These are phyloP conservation scores for Sergeia podlipaevii DNA, from an alignment of 208 protist genomes.

Conservation along the genomic window DNA sequence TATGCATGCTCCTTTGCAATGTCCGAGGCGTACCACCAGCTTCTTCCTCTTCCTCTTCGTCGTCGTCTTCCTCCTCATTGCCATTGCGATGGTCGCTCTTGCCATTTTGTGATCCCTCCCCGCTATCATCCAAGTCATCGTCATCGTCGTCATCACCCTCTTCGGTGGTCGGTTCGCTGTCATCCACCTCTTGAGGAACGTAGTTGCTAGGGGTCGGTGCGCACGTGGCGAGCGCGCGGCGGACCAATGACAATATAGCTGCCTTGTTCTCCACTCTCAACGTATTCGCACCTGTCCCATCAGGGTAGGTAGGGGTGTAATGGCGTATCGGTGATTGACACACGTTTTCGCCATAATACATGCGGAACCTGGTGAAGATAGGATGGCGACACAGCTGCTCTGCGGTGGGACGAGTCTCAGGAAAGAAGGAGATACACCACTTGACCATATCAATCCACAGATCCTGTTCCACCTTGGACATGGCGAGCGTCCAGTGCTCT, in stretches of 20 bases:
- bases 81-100: conserved; percentile 5
- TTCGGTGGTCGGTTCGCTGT: not conserved
- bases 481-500: conserved; percentile 48
- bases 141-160: conserved; percentile 14
- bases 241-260: conserved; percentile 40
- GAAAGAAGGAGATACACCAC: conserved; percentile 77
- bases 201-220: conserved; percentile 4
- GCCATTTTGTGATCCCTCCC: not conserved
- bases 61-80: conserved; percentile 3
- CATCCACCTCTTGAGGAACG: not conserved
- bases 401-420: conserved; percentile 69
- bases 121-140: not conserved
- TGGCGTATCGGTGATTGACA: conserved; percentile 30
- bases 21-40: not conserved
- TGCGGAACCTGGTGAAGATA: conserved; percentile 59
- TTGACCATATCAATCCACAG: conserved; percentile 79
- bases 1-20: no score
- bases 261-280: conserved; percentile 56
- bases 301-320: conserved; percentile 42
- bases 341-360: conserved; percentile 74
- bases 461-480: conserved; percentile 26
- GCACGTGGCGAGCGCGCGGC: conserved; percentile 19
- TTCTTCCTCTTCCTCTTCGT: not conserved
- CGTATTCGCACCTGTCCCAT: conserved; percentile 14
- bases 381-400: conserved; percentile 62